phyloP scores from a whole-genome alignment of 345 rosid genomes.

The Salix brachista region DNA sequence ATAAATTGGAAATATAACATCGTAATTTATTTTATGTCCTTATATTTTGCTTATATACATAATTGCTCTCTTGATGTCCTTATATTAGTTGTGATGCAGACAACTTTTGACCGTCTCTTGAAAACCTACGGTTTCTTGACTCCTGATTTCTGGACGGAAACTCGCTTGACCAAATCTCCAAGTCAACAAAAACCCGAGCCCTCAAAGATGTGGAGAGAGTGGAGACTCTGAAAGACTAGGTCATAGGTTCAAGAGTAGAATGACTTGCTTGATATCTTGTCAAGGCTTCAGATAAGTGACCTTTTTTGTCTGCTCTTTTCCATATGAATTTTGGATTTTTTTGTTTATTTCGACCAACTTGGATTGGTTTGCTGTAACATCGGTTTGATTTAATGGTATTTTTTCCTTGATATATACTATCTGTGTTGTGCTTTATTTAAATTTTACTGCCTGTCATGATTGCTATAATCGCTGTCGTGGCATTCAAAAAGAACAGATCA shows the following conservation, averaged over 20 bases:
- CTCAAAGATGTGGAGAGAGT: constrained; percentile 26
- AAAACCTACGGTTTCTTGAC: constrained; percentile 45
- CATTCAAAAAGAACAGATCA: neutral
- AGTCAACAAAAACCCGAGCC: constrained; percentile 32
- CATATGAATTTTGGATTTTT: neutral
- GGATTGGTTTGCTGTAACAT: neutral
- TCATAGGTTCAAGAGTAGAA: neutral
- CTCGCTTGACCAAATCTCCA: constrained; percentile 30
- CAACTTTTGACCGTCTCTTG: too few relatives aligned
- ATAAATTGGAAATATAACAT: too few relatives aligned
- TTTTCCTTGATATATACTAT: too few relatives aligned
- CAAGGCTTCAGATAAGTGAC: neutral
- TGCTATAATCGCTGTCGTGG: neutral
- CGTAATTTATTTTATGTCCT: too few relatives aligned
- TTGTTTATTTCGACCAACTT: neutral
- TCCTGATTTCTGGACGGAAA: constrained; percentile 71
- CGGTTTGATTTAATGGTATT: neutral
- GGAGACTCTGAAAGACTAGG: constrained; percentile 15
- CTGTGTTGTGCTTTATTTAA: neutral
- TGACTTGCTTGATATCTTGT: neutral
- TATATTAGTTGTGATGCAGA: too few relatives aligned
- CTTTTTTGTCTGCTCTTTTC: neutral
- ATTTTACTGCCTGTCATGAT: neutral
- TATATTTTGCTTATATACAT: too few relatives aligned
- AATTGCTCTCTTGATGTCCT: too few relatives aligned